Evolutionary conservation across 225 moss, liverwort and hornwort genomes (phyloP).

Genomic region (Marchantia paleacea): DNA sequence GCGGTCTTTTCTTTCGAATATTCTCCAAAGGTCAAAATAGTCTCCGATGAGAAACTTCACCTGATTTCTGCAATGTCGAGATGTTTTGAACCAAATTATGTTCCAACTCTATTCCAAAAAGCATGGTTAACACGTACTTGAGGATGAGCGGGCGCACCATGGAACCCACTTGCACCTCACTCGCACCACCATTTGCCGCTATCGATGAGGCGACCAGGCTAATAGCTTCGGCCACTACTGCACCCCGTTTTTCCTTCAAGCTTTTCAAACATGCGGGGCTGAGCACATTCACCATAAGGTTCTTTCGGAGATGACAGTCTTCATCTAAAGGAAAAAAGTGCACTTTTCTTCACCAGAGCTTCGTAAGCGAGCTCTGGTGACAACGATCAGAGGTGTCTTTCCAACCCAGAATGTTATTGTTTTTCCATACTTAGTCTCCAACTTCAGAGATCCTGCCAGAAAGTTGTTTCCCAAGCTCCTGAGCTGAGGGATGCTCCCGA

Average conservation of each 20-base stretch:
- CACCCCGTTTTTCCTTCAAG: not conserved
- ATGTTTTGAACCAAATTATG: not conserved
- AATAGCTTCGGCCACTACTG: not conserved
- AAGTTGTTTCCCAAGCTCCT: not conserved
- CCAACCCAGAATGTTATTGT: slow-evolving; percentile 18
- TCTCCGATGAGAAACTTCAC: not conserved
- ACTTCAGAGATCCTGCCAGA: not conserved
- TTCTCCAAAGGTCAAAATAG: not conserved
- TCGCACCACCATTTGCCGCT: not conserved
- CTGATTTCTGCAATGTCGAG: not conserved
- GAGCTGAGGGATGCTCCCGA: slow-evolving; percentile 5
- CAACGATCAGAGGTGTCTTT: slow-evolving; percentile 4
- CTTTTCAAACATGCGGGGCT: not conserved
- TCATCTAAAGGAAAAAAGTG: not conserved
- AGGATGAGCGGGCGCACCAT: not conserved
- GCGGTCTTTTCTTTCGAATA: not conserved
- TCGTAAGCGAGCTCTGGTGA: slow-evolving; percentile 8
- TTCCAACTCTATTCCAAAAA: slow-evolving; percentile 10
- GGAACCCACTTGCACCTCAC: not conserved
- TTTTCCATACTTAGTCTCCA: slow-evolving; percentile 8
- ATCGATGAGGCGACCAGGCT: not conserved
- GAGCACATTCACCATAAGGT: slow-evolving; percentile 7
- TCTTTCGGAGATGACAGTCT: slow-evolving; percentile 12
- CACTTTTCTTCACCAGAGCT: slow-evolving; percentile 15
- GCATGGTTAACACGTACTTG: not conserved